Conservation (phyloP, 2,329 filamentous ascomycete genomes). For the Orbilia oligospora region DNA sequence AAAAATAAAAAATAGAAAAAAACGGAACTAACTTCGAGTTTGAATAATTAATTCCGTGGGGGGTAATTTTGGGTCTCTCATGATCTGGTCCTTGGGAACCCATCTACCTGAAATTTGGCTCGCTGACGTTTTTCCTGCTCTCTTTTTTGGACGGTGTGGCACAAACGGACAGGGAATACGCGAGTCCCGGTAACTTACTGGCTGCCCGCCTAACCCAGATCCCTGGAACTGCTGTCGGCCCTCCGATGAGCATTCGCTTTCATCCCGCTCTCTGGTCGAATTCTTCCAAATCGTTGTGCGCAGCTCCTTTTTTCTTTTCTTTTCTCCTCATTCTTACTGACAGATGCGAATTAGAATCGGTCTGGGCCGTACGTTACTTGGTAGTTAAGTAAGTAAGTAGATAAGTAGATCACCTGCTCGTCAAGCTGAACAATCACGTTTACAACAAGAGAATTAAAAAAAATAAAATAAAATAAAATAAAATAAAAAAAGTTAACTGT, state of each 20-base stretch:
- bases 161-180: slow-evolving; percentile 50
- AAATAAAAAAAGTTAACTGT: too few species aligned
- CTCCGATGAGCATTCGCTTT: slow-evolving; percentile 38
- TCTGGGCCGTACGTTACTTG: not conserved
- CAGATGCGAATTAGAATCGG: not conserved
- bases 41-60: slow-evolving; percentile 30
- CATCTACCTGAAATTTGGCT: slow-evolving; percentile 47
- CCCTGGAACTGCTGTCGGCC: slow-evolving; percentile 53
- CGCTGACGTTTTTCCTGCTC: slow-evolving; percentile 43
- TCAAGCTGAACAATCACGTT: slow-evolving; percentile 29
- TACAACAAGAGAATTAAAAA: too few species aligned
- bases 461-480: too few species aligned
- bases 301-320: slow-evolving; percentile 4
- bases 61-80: slow-evolving; percentile 39
- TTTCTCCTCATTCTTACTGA: too few species aligned
- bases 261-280: slow-evolving; percentile 16
- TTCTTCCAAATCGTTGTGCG: not conserved
- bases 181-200: slow-evolving; percentile 48
- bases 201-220: slow-evolving; percentile 53
- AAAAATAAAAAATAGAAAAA: too few species aligned
- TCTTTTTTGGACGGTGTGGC: slow-evolving; percentile 46
- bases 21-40: too few species aligned
- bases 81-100: slow-evolving; percentile 44
- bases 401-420: slow-evolving; percentile 4
- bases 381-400: too few species aligned